Evolutionary conservation across 805 yeast genomes (phyloP), one percentile per base, ranked within the genome.

Genomic region (Phaffomyces antillensis): DNA sequence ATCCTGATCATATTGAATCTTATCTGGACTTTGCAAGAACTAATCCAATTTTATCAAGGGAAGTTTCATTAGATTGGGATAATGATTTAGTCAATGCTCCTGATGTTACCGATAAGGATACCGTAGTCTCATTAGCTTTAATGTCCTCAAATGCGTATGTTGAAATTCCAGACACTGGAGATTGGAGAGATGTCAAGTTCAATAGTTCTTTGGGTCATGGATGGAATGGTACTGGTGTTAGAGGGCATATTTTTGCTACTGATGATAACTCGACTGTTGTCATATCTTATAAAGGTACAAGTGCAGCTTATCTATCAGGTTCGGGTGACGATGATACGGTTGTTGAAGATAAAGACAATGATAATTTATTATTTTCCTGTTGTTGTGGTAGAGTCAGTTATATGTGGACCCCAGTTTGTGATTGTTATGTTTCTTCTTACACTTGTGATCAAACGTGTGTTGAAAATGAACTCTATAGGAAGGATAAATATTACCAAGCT

Each of bases 71-170:
- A n/a, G 87, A 83, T 41, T 87, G 95, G 95, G 64, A 63, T 15
- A 74, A 72, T 37, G 73, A 70, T n/a, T 66, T 67, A 2, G 71
- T 82, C 2, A 42, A 68, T 1, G 74, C 84, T 1, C 99, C 99
- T 0, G 77, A 93, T 53, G 66, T 91, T 9, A 67, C 79, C 2
- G 96, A 90, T 62, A 75, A 75, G 43, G 79, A 78, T 35, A 86
- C 96, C 0, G 61, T 91, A 4, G 68, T 90, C 3, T 67, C 85
- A 2, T 65, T 91, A 36, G 98, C 97, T 0, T 63, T 81, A 43
- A 85, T 91, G 79, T 79, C 96, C 0, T 86, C 96, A 1, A 85
- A 93, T 61, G 97, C 98, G 3, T 93, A 91, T 59, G 95, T 88
- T 3, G 73, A 76, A 39, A 66, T 77, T 28, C 97, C 97, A 4